Percentiles rank a stretch among this genome's conserved stretches.
Evolutionary conservation across 768 basidiomycete genomes (phyloP).

Genomic region (Calocera viscosa): DNA sequence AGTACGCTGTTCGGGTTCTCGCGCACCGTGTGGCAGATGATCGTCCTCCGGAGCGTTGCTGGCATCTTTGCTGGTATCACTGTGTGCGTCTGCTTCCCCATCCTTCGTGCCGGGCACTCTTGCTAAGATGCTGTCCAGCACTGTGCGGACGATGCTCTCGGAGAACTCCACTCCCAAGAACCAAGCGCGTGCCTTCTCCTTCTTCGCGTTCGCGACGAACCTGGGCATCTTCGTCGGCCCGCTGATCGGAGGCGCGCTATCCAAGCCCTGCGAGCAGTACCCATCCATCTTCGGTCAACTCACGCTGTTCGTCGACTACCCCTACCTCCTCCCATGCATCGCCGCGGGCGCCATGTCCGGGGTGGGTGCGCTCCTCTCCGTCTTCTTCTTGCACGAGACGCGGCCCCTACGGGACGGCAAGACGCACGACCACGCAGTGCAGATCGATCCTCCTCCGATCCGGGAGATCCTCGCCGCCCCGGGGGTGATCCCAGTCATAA

Average conservation of each 20-base stretch:
- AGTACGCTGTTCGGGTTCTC: slow-evolving; percentile 14
- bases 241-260: slow-evolving; percentile 14
- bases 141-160: slow-evolving; percentile 16
- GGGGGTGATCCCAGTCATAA: slow-evolving; percentile 3
- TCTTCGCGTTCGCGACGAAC: slow-evolving; percentile 16
- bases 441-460: not conserved
- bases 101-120: not conserved
- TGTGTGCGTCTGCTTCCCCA: slow-evolving; percentile 5
- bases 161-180: slow-evolving; percentile 15
- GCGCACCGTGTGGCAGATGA: slow-evolving; percentile 14
- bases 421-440: not conserved
- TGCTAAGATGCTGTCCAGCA: not conserved
- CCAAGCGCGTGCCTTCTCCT: slow-evolving; percentile 16
- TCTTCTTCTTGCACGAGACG: slow-evolving; percentile 17
- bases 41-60: slow-evolving; percentile 12
- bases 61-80: slow-evolving; percentile 15
- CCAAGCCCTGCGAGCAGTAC: slow-evolving; percentile 13
- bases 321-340: slow-evolving; percentile 16
- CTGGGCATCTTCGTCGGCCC: slow-evolving; percentile 12
- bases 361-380: slow-evolving; percentile 9
- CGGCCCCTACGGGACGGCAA: not conserved
- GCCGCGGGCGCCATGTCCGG: slow-evolving; percentile 11
- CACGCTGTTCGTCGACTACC: slow-evolving; percentile 13
- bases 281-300: slow-evolving; percentile 10
- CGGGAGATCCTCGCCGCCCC: slow-evolving; percentile 6